Evolutionary conservation across 495 filamentous ascomycete genomes (phyloP).

Genomic region (Staphylotrichum tortipilum): DNA sequence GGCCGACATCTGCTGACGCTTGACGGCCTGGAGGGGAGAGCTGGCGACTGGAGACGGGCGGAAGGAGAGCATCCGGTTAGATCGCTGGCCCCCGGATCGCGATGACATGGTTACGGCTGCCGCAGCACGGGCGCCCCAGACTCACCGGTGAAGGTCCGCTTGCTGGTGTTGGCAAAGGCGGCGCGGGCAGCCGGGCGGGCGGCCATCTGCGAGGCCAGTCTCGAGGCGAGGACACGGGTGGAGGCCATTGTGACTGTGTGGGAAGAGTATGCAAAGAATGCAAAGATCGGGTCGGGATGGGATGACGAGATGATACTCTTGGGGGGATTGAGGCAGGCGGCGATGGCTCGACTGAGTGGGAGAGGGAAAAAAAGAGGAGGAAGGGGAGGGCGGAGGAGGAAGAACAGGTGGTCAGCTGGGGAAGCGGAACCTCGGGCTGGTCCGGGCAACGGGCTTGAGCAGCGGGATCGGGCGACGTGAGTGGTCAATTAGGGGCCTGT

Average conservation of each 20-base stretch:
- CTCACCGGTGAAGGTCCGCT: slow-evolving; percentile 59
- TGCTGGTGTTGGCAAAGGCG: slow-evolving; percentile 51
- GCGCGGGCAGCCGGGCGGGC: slow-evolving; percentile 59
- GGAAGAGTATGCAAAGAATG: slow-evolving; percentile 31
- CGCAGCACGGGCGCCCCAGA: slow-evolving; percentile 7
- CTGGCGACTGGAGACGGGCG: slow-evolving; percentile 24
- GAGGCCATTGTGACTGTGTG: slow-evolving; percentile 59
- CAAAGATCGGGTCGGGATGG: slow-evolving; percentile 25
- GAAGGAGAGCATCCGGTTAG: slow-evolving; percentile 11
- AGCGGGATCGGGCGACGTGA: slow-evolving; percentile 15
- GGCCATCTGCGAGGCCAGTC: slow-evolving; percentile 62
- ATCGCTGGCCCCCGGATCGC: slow-evolving; percentile 1
- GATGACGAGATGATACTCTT: slow-evolving; percentile 26
- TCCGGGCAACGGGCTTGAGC: slow-evolving; percentile 29
- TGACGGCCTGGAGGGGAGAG: slow-evolving; percentile 51
- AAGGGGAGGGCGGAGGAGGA: slow-evolving; percentile 24
- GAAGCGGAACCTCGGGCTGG: slow-evolving; percentile 30
- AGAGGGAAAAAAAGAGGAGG: slow-evolving; percentile 34
- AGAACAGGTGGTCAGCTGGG: slow-evolving; percentile 27
- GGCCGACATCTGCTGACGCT: slow-evolving; percentile 57
- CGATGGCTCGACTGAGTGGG: slow-evolving; percentile 30
- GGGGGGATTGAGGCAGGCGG: slow-evolving; percentile 17
- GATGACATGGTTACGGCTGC: background rate
- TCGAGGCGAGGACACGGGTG: slow-evolving; percentile 61
- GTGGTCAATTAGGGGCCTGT: slow-evolving; percentile 27